These are phyloP conservation scores for Amanita polypyramis DNA, from an alignment of 768 basidiomycete species.

Conservation along the genomic window DNA sequence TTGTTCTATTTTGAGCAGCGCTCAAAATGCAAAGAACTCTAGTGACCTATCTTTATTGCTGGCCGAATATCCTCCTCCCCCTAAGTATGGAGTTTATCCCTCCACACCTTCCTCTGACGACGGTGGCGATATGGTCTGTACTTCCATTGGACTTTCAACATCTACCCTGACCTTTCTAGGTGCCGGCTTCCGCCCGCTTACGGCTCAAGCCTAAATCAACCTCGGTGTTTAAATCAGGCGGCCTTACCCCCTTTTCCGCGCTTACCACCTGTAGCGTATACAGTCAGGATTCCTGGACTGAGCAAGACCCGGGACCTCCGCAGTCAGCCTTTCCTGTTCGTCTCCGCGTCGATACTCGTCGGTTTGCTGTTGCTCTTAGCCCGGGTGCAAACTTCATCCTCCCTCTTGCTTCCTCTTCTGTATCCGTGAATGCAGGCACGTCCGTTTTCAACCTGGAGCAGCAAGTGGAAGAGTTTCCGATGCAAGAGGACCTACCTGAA, in stretches of 20 bases:
- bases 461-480: too few relatives aligned
- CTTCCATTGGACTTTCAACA: too few relatives aligned
- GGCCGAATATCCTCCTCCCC: slow-evolving; percentile 2
- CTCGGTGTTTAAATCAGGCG: slow-evolving; percentile 12
- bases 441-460: neutral
- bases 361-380: slow-evolving; percentile 14
- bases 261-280: slow-evolving; percentile 13
- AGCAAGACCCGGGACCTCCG: too few relatives aligned
- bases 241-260: slow-evolving; percentile 9
- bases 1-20: neutral
- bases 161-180: neutral
- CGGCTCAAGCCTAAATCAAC: neutral
- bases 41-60: slow-evolving; percentile 4
- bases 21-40: too few relatives aligned
- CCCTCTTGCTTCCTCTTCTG: neutral
- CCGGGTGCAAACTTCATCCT: slow-evolving; percentile 2
- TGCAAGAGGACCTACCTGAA: too few relatives aligned
- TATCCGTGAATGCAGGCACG: neutral
- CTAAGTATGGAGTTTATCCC: too few relatives aligned
- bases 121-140: neutral
- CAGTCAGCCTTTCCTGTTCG: too few relatives aligned
- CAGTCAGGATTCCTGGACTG: slow-evolving; percentile 14
- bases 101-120: too few relatives aligned
- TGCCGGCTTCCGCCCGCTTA: neutral
- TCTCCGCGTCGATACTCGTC: slow-evolving; percentile 14